Evolutionary conservation across 2,329 filamentous ascomycete genomes (phyloP).

Genomic region (Zarea fungicola): DNA sequence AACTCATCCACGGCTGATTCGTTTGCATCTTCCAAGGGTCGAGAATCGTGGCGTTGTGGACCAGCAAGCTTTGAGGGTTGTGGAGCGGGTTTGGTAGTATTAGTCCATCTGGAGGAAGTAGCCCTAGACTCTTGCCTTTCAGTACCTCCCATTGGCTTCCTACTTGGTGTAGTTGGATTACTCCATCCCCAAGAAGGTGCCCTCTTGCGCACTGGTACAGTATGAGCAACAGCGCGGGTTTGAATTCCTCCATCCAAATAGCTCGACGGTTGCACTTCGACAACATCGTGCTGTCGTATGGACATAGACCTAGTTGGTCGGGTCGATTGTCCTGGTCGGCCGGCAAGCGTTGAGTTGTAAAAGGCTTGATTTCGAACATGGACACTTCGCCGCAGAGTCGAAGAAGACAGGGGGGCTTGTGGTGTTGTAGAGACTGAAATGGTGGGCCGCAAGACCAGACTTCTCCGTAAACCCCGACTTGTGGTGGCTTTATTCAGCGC

Average conservation of each 20-base stretch:
- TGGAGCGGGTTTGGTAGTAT: neutral
- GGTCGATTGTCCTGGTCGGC: neutral
- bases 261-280: neutral
- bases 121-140: neutral
- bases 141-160: neutral
- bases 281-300: neutral
- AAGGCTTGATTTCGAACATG: neutral
- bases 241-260: conserved; percentile 1
- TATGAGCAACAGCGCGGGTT: neutral
- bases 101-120: neutral
- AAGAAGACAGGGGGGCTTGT: conserved; percentile 16
- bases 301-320: neutral
- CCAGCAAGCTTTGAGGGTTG: neutral
- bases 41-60: neutral
- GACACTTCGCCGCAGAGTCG: conserved; percentile 7
- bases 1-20: neutral
- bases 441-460: neutral
- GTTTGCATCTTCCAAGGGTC: neutral
- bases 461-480: neutral
- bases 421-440: conserved; percentile 20
- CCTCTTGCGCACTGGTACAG: neutral
- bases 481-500: neutral
- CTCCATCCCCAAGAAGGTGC: neutral
- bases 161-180: neutral
- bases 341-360: neutral